Evolutionary conservation across 495 filamentous ascomycete species (phyloP).

Genomic region (Aspergillus indologenus): DNA sequence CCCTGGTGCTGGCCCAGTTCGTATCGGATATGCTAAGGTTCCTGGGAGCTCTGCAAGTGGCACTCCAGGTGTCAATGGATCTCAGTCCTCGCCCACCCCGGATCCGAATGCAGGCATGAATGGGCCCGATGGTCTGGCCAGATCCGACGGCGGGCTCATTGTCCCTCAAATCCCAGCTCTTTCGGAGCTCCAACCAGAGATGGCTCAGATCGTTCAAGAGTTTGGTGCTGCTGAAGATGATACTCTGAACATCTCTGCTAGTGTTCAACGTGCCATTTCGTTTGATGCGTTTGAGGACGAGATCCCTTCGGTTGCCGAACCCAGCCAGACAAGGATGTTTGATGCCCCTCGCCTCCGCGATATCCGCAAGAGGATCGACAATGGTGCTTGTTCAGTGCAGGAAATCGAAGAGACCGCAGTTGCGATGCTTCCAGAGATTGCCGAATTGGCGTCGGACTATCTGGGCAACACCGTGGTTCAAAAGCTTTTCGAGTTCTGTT

Average conservation of each 20-base stretch:
- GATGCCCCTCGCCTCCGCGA: conserved; percentile 95
- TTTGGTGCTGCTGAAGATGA: conserved; percentile 89
- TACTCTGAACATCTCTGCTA: conserved; percentile 63
- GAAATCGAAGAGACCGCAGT: conserved; percentile 92
- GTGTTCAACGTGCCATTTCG: conserved; percentile 70
- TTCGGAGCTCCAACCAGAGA: conserved; percentile 72
- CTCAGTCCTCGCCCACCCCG: conserved; percentile 90
- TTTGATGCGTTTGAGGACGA: conserved; percentile 73
- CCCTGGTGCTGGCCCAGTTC: conserved; percentile 88
- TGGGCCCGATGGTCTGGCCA: conserved; percentile 33
- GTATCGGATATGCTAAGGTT: conserved; percentile 96
- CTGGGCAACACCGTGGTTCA: conserved; percentile 99
- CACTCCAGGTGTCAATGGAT: conserved; percentile 79
- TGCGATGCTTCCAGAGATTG: conserved; percentile 93
- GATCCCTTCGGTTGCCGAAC: conserved; percentile 85
- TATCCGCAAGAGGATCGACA: conserved; percentile 96
- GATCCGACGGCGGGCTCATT: conserved; percentile 38
- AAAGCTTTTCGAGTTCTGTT: conserved; percentile 95
- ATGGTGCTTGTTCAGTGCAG: conserved; percentile 74
- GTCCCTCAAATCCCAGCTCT: conserved; percentile 70
- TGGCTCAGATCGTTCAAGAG: conserved; percentile 79
- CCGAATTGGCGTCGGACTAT: conserved; percentile 91
- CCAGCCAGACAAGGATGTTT: conserved; percentile 84
- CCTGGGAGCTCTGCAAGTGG: conserved; percentile 73
- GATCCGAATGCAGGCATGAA: conserved; percentile 58